phyloP scores from a whole-genome alignment of 345 rosid genomes.

The Excoecaria cochinchinensis region DNA sequence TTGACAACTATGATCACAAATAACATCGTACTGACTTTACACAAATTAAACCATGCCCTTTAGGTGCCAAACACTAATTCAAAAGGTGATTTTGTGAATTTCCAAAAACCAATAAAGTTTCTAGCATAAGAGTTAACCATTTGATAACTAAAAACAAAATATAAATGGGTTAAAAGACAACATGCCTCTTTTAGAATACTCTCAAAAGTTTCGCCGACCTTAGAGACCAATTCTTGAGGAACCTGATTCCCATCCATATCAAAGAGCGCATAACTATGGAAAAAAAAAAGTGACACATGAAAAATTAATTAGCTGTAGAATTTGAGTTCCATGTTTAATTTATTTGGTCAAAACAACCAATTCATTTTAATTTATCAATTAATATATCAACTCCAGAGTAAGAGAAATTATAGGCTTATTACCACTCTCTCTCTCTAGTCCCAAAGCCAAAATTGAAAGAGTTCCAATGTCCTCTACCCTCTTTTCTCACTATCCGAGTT shows the following conservation, averaged over 20 bases:
- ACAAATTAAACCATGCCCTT: no score
- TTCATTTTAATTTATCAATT: background rate
- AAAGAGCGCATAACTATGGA: conserved; percentile 70
- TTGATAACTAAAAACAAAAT: background rate
- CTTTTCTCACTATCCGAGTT: no score
- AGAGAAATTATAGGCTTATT: no score
- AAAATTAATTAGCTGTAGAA: background rate
- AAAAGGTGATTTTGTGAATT: background rate
- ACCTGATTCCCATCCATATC: conserved; percentile 84
- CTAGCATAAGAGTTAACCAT: background rate
- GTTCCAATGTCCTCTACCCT: no score
- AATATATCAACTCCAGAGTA: background rate
- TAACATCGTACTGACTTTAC: background rate
- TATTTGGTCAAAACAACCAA: background rate
- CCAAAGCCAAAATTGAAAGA: no score
- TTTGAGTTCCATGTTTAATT: background rate
- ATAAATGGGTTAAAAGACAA: conserved; percentile 1
- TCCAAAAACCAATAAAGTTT: background rate
- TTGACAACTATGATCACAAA: no score
- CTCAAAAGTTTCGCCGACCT: conserved; percentile 79
- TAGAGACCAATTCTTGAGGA: conserved; percentile 71
- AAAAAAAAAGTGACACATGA: background rate
- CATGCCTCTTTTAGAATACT: conserved; percentile 72
- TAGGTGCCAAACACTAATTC: no score
- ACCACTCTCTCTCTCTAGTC: no score